Evolutionary conservation across 1,284 basidiomycete genomes (phyloP).

Genomic region (Bondarzewia mesenterica): DNA sequence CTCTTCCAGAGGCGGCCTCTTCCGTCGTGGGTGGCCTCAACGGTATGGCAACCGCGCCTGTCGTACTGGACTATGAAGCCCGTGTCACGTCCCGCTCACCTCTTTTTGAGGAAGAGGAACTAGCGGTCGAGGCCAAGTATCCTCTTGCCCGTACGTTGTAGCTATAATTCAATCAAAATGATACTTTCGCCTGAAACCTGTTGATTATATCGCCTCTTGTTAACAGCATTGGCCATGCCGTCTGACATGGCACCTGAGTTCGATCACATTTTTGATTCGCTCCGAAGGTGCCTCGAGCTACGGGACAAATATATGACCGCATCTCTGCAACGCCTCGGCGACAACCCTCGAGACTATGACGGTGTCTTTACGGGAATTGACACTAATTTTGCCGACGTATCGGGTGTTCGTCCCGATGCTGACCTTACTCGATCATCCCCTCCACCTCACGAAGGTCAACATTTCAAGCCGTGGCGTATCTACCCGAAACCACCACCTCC

Average conservation of each 20-base stretch:
- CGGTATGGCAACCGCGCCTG: slow-evolving; percentile 29
- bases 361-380: slow-evolving; percentile 58
- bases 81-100: slow-evolving; percentile 7
- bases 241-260: slow-evolving; percentile 39
- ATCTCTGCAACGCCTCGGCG: slow-evolving; percentile 83
- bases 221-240: slow-evolving; percentile 23
- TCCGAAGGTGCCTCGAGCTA: slow-evolving; percentile 78
- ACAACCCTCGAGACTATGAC: slow-evolving; percentile 88
- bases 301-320: slow-evolving; percentile 88
- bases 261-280: slow-evolving; percentile 43
- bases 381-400: slow-evolving; percentile 54
- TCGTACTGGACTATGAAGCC: slow-evolving; percentile 10
- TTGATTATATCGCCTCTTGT: neutral
- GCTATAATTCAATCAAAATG: neutral
- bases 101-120: slow-evolving; percentile 34
- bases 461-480: slow-evolving; percentile 67
- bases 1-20: slow-evolving; percentile 31
- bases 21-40: slow-evolving; percentile 31
- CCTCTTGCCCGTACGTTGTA: neutral
- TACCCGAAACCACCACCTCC: slow-evolving; percentile 89
- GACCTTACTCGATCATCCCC: slow-evolving; percentile 25
- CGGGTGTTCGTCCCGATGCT: slow-evolving; percentile 57
- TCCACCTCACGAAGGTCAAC: slow-evolving; percentile 13
- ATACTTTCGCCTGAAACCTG: slow-evolving; percentile 10
- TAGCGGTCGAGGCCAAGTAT: slow-evolving; percentile 7